Conservation (phyloP, 257 asterid genomes). For the Nicotiana attenuata region DNA sequence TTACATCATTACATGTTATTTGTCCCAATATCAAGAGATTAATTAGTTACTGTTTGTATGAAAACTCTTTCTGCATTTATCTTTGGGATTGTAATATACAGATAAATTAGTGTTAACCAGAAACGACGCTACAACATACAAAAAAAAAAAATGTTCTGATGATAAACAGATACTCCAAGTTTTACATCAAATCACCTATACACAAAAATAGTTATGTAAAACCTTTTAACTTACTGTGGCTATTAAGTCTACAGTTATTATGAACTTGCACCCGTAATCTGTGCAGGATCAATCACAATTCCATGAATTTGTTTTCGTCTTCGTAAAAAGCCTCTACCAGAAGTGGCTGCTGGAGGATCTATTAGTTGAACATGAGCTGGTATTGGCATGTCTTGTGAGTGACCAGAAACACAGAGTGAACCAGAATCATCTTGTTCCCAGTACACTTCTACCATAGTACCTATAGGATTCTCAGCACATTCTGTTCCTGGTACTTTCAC, state of each 20-base stretch:
- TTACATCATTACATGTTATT: no score
- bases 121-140: not conserved
- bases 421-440: slow-evolving; percentile 97
- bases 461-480: slow-evolving; percentile 46
- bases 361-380: slow-evolving; percentile 50
- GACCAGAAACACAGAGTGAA: slow-evolving; percentile 69
- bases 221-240: not conserved
- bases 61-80: no score
- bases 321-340: slow-evolving; percentile 23
- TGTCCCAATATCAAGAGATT: no score
- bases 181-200: not conserved
- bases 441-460: slow-evolving; percentile 70
- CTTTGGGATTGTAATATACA: not conserved
- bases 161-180: not conserved
- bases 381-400: slow-evolving; percentile 50
- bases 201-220: not conserved
- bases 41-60: no score
- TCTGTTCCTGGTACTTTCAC: slow-evolving; percentile 74
- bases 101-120: not conserved
- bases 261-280: slow-evolving; percentile 23
- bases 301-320: slow-evolving; percentile 38
- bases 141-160: not conserved
- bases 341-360: slow-evolving; percentile 28
- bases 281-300: slow-evolving; percentile 69
- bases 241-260: not conserved